Evolutionary conservation across 2,329 filamentous ascomycete genomes (phyloP).

Genomic region (Bisporella sp.): DNA sequence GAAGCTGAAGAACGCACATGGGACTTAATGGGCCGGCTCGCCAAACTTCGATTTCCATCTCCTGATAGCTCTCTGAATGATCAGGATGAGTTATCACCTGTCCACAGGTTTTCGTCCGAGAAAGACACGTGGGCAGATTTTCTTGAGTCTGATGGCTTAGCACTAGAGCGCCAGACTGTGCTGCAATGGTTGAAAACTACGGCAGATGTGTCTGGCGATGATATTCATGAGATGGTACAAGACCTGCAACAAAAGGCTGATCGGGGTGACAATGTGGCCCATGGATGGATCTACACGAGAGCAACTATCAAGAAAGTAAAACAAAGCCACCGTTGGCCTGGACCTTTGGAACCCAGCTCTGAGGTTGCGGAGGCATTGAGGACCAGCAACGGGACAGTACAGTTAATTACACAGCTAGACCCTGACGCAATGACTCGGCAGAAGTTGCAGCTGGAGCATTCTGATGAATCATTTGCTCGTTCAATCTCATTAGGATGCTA

Average conservation of each 20-base stretch:
- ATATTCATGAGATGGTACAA: constrained; percentile 68
- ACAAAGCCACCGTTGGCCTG: constrained; percentile 61
- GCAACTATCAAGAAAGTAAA: constrained; percentile 87
- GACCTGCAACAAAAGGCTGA: constrained; percentile 72
- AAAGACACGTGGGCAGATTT: constrained; percentile 67
- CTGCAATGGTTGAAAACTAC: constrained; percentile 82
- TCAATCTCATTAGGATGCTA: constrained; percentile 93
- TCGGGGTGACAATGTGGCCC: constrained; percentile 72
- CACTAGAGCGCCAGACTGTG: constrained; percentile 71
- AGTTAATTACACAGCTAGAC: constrained; percentile 80
- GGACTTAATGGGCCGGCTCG: constrained; percentile 62
- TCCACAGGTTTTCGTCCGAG: constrained; percentile 51
- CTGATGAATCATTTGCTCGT: constrained; percentile 83
- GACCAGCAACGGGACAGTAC: constrained; percentile 51
- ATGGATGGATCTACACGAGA: constrained; percentile 90
- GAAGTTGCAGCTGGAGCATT: constrained; percentile 64
- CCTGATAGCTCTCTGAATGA: constrained; percentile 17
- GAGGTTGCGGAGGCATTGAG: constrained; percentile 48
- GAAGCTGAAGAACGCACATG: constrained; percentile 85
- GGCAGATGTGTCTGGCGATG: constrained; percentile 58
- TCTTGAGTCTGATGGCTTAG: constrained; percentile 62
- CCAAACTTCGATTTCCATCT: constrained; percentile 58
- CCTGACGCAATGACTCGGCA: constrained; percentile 85
- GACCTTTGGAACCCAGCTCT: constrained; percentile 56
- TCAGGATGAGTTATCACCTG: constrained; percentile 11